Conservation (phyloP, 2,329 filamentous ascomycete species). For the Fusarium papillatum region DNA sequence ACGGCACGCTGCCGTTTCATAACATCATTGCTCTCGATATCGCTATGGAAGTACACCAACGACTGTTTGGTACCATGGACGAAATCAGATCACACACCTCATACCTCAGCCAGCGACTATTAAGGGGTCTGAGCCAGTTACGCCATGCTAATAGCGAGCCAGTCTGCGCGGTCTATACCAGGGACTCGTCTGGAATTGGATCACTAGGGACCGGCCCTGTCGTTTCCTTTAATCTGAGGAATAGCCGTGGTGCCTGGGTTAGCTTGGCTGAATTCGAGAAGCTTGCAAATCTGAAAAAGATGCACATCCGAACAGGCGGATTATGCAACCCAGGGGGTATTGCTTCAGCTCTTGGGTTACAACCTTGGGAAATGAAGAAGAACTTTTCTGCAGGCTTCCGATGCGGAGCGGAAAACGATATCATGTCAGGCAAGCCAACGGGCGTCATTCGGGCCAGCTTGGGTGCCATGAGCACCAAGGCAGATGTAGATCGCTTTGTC, state of each 20-base stretch:
- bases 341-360: constrained; percentile 78
- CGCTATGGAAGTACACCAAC: constrained; percentile 78
- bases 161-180: constrained; percentile 77
- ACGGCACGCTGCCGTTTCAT: constrained; percentile 92
- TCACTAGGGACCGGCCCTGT: constrained; percentile 75
- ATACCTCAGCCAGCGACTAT: constrained; percentile 72
- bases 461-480: constrained; percentile 87
- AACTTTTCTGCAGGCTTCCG: constrained; percentile 90
- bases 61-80: constrained; percentile 79
- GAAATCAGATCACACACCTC: constrained; percentile 79
- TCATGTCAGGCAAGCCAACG: constrained; percentile 87
- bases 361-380: constrained; percentile 84
- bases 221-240: constrained; percentile 86
- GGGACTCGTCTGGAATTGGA: constrained; percentile 29
- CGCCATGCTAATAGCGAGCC: constrained; percentile 76
- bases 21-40: constrained; percentile 86
- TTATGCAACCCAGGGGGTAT: constrained; percentile 94
- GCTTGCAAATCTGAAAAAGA: constrained; percentile 80
- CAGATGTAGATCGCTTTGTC: constrained; percentile 81
- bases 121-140: constrained; percentile 69
- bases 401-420: constrained; percentile 86
- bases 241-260: constrained; percentile 78
- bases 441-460: constrained; percentile 89
- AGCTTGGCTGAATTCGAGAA: constrained; percentile 91
- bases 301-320: constrained; percentile 90